Percentiles rank a stretch among this genome's conserved stretches.
Evolutionary conservation across 139 green algal species (phyloP).

Genomic region (Chlorella sp.): DNA sequence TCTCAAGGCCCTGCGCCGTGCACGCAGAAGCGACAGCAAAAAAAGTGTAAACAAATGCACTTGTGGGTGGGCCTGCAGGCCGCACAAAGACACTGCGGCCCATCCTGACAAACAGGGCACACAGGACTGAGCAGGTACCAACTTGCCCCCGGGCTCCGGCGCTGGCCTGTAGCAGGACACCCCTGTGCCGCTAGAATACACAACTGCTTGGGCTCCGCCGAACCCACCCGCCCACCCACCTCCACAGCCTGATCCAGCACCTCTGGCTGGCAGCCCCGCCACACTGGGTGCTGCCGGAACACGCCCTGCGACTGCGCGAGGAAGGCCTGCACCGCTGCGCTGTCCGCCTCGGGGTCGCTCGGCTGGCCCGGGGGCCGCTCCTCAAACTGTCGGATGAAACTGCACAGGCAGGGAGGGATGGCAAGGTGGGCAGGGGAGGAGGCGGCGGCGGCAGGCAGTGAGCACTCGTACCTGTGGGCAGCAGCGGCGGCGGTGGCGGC

Average conservation of each 20-base stretch:
- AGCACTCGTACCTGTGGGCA: not conserved
- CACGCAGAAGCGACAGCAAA: not conserved
- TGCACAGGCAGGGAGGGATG: not conserved
- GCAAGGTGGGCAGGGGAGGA: not conserved
- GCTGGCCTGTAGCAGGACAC: too few relatives aligned
- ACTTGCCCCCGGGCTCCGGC: too few relatives aligned
- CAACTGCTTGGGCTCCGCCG: too few relatives aligned
- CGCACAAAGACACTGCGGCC: too few relatives aligned
- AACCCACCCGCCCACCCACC: slow-evolving; percentile 40
- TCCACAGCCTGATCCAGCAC: slow-evolving; percentile 83
- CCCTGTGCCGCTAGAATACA: too few relatives aligned
- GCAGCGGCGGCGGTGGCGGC: not conserved
- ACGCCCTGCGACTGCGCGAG: slow-evolving; percentile 75
- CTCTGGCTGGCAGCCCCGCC: slow-evolving; percentile 59
- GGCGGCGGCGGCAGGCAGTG: not conserved
- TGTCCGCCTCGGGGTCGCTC: slow-evolving; percentile 48
- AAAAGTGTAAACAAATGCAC: too few relatives aligned
- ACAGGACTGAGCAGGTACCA: too few relatives aligned
- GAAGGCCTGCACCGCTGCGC: slow-evolving; percentile 73
- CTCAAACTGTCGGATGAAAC: slow-evolving; percentile 63
- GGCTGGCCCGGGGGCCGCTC: slow-evolving; percentile 4
- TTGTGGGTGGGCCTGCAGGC: too few relatives aligned
- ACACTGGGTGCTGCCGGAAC: slow-evolving; percentile 88
- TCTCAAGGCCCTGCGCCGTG: slow-evolving; percentile 88
- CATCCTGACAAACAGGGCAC: too few relatives aligned